Evolutionary conservation across 139 green algal species (phyloP), one percentile per base, ranked within the genome.

Genomic region (Medakamo hakoo): DNA sequence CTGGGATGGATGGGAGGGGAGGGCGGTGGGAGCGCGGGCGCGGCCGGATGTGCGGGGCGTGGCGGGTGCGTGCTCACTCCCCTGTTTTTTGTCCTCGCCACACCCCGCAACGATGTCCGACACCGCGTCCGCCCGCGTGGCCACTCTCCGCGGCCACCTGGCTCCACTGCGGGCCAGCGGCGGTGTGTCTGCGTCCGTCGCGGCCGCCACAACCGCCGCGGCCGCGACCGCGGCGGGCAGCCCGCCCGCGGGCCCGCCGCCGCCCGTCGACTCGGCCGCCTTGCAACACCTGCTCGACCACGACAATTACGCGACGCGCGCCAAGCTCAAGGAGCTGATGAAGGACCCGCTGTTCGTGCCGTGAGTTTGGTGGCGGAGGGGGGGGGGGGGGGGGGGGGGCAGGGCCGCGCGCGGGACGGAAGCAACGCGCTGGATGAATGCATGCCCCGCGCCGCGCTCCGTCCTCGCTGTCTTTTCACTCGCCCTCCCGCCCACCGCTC

Each of bases 281-380:
- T 40, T 94, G 4, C 79, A 91, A 32, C 28, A 22, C 0, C 55
- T 94, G 19, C 71, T 94, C 19, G 88, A 95, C 28, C 84, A 94
- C 65, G 88, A 95, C 67, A 92, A 90, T 49, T 71, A 81, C 60
- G 59, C 24, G 23, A 78, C 85, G 49, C 62, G 88, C 0, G 22
- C 61, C 21, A 56, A 65, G 24, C 79, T 94, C 73, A 94, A 95
- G 73, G 75, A 88, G 1, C 79, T 93, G 29, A 87, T 86, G 67
- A 76, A 79, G 24, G 66, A 80, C 14, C 69, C 71, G 4, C 60
- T 91, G 0, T 95, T 87, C 55, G 70, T 81, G 0, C 86, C 83
- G 71, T 78, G 56, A 80, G 73, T 65, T 14, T 23, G 18, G 40
- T 56, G 60, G 16, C 16, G 30, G n/a, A 29, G 22, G 58, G 19